Conservation (phyloP, 2,329 filamentous ascomycete species). For the Keithomyces neogunnii region DNA sequence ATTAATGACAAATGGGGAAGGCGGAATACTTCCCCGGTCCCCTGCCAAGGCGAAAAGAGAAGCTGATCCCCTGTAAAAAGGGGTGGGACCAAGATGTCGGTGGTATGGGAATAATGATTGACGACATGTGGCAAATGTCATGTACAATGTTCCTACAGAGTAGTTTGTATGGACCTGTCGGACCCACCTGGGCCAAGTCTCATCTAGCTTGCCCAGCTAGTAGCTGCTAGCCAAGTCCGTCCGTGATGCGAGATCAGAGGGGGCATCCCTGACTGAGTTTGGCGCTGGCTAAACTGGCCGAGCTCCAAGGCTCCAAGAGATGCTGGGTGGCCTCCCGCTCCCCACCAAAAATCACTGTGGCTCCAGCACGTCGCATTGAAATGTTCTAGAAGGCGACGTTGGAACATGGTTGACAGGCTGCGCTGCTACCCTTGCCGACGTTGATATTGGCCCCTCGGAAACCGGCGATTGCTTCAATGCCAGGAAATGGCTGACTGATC, state of each 20-base stretch:
- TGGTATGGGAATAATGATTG: constrained; percentile 10
- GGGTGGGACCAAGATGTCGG: constrained; percentile 1
- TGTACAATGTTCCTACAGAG: background rate
- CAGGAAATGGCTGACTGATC: too few relatives aligned
- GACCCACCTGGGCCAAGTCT: too few relatives aligned
- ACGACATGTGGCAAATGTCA: constrained; percentile 4
- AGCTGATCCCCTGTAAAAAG: background rate
- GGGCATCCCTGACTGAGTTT: too few relatives aligned
- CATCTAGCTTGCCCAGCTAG: background rate
- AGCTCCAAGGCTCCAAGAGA: too few relatives aligned
- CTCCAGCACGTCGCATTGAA: background rate
- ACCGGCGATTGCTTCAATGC: too few relatives aligned
- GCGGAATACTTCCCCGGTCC: constrained; percentile 24
- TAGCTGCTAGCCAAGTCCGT: background rate
- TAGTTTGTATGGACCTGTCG: too few relatives aligned
- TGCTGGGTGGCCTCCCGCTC: too few relatives aligned
- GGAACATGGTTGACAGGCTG: background rate
- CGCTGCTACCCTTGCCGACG: too few relatives aligned
- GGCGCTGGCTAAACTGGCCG: too few relatives aligned
- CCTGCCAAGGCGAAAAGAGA: background rate
- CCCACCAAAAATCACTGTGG: background rate
- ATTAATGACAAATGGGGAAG: constrained; percentile 18
- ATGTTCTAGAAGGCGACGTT: background rate
- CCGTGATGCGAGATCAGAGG: background rate
- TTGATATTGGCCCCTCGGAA: background rate